phyloP scores from a whole-genome alignment of 2,329 filamentous ascomycete genomes.

The Macroventuria anomochaeta region DNA sequence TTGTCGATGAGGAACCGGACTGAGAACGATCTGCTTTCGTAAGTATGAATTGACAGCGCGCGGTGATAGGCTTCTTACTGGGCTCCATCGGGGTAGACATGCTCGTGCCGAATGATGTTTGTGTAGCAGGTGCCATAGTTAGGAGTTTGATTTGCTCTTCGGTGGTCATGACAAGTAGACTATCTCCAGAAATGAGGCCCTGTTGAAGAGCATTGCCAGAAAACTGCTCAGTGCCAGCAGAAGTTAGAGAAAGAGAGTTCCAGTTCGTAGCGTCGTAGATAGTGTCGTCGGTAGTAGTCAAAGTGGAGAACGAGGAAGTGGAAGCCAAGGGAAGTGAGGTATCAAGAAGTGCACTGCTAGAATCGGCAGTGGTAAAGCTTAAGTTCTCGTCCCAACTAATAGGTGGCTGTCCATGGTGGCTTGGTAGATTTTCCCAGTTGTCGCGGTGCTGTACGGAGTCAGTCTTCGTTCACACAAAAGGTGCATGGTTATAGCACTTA shows the following conservation, averaged over 20 bases:
- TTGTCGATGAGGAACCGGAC: slow-evolving; percentile 38
- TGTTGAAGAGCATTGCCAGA: slow-evolving; percentile 29
- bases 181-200: slow-evolving; percentile 22
- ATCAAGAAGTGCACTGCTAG: slow-evolving; percentile 25
- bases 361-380: slow-evolving; percentile 35
- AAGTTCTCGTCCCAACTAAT: slow-evolving; percentile 40
- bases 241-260: slow-evolving; percentile 31
- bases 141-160: slow-evolving; percentile 21
- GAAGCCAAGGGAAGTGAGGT: slow-evolving; percentile 32
- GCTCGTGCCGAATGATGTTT: slow-evolving; percentile 23
- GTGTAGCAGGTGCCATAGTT: slow-evolving; percentile 27
- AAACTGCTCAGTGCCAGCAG: slow-evolving; percentile 24
- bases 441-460: slow-evolving; percentile 26
- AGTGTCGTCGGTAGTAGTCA: slow-evolving; percentile 26
- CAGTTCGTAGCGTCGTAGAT: slow-evolving; percentile 34
- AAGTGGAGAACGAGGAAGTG: slow-evolving; percentile 29
- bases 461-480: neutral
- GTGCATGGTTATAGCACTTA: neutral
- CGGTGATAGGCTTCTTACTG: slow-evolving; percentile 23
- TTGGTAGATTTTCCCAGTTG: slow-evolving; percentile 26
- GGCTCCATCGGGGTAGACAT: slow-evolving; percentile 32
- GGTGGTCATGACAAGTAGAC: slow-evolving; percentile 20
- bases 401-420: slow-evolving; percentile 34
- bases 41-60: slow-evolving; percentile 6
- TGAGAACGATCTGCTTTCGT: slow-evolving; percentile 32